Evolutionary conservation across 208 protist genomes (phyloP).

Genomic region (Trypanosoma boissoni): DNA sequence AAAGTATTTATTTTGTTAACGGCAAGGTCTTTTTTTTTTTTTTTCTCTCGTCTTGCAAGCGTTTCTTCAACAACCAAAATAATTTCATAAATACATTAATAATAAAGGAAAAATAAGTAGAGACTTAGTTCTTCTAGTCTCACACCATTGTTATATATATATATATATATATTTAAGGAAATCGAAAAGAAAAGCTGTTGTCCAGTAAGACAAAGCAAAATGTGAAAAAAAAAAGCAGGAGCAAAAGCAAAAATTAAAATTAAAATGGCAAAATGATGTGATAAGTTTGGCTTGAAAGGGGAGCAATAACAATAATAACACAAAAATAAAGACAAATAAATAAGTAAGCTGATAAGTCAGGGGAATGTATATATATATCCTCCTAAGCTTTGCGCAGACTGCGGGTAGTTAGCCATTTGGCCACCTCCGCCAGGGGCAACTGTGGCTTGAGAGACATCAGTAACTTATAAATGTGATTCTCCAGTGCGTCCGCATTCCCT

Average conservation of each 20-base stretch:
- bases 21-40: no score
- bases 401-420: slow-evolving; percentile 2
- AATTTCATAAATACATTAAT: neutral
- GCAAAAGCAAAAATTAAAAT: neutral
- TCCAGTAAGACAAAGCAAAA: no score
- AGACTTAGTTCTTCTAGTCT: no score
- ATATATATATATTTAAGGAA: neutral
- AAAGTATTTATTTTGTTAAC: no score
- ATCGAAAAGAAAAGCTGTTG: neutral
- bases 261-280: no score
- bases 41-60: no score
- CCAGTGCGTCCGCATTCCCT: slow-evolving; percentile 10
- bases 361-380: neutral
- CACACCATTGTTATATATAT: no score
- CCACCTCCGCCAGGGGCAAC: slow-evolving; percentile 8
- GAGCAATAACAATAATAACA: no score
- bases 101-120: neutral
- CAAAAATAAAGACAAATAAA: no score
- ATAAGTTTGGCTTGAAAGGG: no score
- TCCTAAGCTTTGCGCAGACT: neutral
- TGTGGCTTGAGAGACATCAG: slow-evolving; percentile 22
- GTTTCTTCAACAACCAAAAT: neutral
- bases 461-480: slow-evolving; percentile 23
- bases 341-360: no score
- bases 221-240: slow-evolving; percentile 5